Base-by-base conservation (phyloP, 164 flowering plant genomes). In the Litsea cubeba region DNA sequence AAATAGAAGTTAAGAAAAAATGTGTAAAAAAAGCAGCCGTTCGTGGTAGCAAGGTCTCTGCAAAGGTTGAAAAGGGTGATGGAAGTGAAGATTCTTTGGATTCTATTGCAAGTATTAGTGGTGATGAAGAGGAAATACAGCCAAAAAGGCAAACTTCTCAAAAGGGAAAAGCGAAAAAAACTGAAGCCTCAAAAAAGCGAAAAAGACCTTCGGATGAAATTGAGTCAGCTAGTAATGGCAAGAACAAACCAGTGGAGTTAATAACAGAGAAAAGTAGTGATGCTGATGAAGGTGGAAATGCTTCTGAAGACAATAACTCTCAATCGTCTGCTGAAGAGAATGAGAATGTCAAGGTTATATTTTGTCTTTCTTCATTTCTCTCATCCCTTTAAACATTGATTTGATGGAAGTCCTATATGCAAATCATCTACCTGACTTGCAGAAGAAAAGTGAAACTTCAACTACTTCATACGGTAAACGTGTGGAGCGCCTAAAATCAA, bases 401-500 rank as follows among this genome's bases (percentile, higher is more conserved):
- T 58, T 4, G 67, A 17, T 22, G 23, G 12, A 70, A 60, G 32
- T 51, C 70, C 40, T 35, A 5, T 12, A 26, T 72, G 18, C 65
- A 60, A n/a, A 25, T 73, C 67, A 28, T 50, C 71, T 72, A 72
- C 2, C 51, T 81, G 71, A 71, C 28, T 25, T 82, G 82, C 89
- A 89, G 98, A 87, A 83, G 82, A 93, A 88, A 50, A 79, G 67
- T 75, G 89, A 85, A 83, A 83, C 76, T 51, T 64, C 90, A 69
- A 79, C 88, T 70, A 85, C 82, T 57, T 87, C 64, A 66, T 87
- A 90, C 87, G 97, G 98, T 15, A 95, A 90, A 79, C 89, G 81
- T 24, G 98, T 91, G 50, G 98, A 95, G 84, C 89, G 86, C 79
- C 85, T 95, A 2, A 95, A 87, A 83, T 84, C 92, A 68, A 78